Conservation (phyloP, 176 grass and related monocot genomes). For the Oryza longistaminata region DNA sequence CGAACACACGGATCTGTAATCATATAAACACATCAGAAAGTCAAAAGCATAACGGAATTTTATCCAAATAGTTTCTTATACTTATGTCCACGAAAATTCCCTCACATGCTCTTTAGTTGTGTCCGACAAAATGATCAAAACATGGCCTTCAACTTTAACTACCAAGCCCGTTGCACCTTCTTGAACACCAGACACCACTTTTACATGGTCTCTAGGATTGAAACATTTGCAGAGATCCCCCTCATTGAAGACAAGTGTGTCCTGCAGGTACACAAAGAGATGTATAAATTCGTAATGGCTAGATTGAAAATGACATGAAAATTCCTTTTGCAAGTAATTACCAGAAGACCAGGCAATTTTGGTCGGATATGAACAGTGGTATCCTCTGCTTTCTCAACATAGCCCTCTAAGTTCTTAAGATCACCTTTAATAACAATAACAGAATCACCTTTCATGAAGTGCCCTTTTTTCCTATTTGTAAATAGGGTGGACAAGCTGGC, state of each 20-base stretch:
- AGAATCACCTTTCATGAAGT: constrained; percentile 90
- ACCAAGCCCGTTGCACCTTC: constrained; percentile 73
- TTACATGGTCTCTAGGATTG: constrained; percentile 84
- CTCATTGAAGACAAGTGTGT: constrained; percentile 71
- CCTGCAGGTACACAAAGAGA: constrained; percentile 39
- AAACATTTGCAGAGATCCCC: constrained; percentile 83
- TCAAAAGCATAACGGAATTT: constrained; percentile 18
- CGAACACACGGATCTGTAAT: constrained; percentile 69
- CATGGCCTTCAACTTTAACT: constrained; percentile 75
- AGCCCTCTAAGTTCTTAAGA: constrained; percentile 69
- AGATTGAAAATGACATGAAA: neutral
- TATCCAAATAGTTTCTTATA: neutral
- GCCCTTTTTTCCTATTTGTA: constrained; percentile 75
- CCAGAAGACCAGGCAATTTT: constrained; percentile 59
- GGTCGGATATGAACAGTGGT: constrained; percentile 66
- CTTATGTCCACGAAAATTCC: constrained; percentile 19
- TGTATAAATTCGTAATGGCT: constrained; percentile 8
- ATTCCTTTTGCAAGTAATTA: constrained; percentile 37
- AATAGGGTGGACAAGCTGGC: constrained; percentile 76
- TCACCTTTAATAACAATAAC: constrained; percentile 78
- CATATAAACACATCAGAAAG: constrained; percentile 5
- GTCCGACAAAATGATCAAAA: constrained; percentile 81
- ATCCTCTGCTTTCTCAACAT: constrained; percentile 87
- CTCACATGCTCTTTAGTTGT: constrained; percentile 84
- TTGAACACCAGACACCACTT: constrained; percentile 77